Percentiles rank a stretch among this genome's conserved stretches.
These are phyloP conservation scores for Sclerotinia sclerotiorum DNA, from an alignment of 2,329 filamentous ascomycete species.

Conservation along the genomic window DNA sequence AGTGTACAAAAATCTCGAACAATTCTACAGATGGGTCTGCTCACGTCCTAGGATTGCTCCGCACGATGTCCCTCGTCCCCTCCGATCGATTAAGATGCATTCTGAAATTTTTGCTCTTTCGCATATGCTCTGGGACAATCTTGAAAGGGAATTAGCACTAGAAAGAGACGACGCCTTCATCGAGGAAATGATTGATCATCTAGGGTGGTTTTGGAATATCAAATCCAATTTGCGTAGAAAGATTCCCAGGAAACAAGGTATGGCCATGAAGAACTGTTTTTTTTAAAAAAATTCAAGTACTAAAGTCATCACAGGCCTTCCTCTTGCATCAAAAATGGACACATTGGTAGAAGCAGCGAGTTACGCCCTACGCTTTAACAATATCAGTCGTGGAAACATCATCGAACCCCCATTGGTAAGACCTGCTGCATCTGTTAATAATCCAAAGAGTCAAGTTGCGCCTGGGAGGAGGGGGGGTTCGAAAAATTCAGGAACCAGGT, in stretches of 20 bases:
- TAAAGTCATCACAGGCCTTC: neutral
- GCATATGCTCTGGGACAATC: slow-evolving; percentile 4
- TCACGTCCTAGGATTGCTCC: neutral
- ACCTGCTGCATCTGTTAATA: neutral
- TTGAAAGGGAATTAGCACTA: neutral
- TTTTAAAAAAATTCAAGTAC: neutral
- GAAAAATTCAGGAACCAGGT: neutral
- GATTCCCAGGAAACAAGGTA: neutral
- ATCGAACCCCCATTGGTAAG: neutral
- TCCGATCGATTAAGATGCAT: too few relatives aligned
- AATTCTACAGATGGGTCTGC: slow-evolving; percentile 1
- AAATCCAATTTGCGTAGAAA: neutral
- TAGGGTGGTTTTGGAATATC: slow-evolving; percentile 12
- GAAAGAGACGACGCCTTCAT: neutral
- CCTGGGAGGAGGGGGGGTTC: neutral
- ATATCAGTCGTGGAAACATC: neutral
- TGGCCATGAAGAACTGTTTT: neutral
- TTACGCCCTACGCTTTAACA: neutral
- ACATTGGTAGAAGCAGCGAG: slow-evolving; percentile 1
- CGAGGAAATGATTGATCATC: slow-evolving; percentile 1
- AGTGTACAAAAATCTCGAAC: neutral
- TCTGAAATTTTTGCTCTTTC: neutral
- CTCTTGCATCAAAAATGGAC: neutral
- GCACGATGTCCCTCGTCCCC: too few relatives aligned
- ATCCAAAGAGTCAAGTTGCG: neutral